Conservation (phyloP, 176 grass and related monocot species). For the Carex myosuroides region DNA sequence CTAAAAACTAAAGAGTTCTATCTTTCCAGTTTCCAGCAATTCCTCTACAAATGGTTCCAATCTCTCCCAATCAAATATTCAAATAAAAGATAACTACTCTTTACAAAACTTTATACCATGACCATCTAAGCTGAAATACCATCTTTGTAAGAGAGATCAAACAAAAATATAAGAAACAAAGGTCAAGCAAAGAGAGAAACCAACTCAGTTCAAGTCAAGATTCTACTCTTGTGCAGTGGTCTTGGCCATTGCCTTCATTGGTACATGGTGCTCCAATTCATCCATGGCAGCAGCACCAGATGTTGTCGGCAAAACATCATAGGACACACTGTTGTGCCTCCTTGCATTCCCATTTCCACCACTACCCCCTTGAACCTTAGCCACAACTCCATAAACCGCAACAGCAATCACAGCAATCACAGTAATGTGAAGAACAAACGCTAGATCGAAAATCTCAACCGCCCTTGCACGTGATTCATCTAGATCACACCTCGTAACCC, state of each 20-base stretch:
- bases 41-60: not conserved
- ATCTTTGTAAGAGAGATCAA: not conserved
- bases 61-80: not conserved
- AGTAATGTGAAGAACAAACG: conserved; percentile 4
- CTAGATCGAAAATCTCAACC: conserved; percentile 16
- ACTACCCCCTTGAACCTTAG: conserved; percentile 11
- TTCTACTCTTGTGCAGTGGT: conserved; percentile 17
- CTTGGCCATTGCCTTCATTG: conserved; percentile 14
- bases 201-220: conserved; percentile 9
- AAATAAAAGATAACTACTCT: conserved; percentile 19
- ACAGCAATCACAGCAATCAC: not conserved
- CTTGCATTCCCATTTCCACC: conserved; percentile 24
- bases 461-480: conserved; percentile 10
- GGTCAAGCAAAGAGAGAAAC: not conserved
- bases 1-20: not conserved
- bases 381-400: conserved; percentile 1
- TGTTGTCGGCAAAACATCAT: conserved; percentile 16
- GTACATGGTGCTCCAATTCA: conserved; percentile 23
- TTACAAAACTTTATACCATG: conserved; percentile 23
- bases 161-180: not conserved
- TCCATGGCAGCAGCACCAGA: conserved; percentile 2
- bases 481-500: conserved; percentile 14
- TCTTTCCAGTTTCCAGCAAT: not conserved
- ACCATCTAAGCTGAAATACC: not conserved
- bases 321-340: not conserved